phyloP scores from a whole-genome alignment of 305 asterid species.

The Euphrasia arctica region DNA sequence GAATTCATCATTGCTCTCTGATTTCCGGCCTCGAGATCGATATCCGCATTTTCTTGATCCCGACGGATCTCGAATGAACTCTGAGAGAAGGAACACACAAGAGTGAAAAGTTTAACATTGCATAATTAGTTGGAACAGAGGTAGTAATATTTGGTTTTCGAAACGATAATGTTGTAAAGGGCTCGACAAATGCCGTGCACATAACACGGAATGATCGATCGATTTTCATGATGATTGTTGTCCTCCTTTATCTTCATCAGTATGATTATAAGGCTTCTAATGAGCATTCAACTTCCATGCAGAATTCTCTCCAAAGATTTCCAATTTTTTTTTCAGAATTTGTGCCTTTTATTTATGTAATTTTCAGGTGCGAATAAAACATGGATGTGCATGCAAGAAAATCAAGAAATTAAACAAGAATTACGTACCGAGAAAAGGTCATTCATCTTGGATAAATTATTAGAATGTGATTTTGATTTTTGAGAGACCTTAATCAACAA shows the following conservation, averaged over 20 bases:
- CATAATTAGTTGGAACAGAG: background rate
- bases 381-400: background rate
- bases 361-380: background rate
- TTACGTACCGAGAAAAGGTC: slow-evolving; percentile 38
- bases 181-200: too few relatives aligned
- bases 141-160: too few relatives aligned
- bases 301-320: too few relatives aligned
- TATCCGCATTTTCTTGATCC: slow-evolving; percentile 31
- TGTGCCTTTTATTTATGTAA: too few relatives aligned
- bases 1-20: slow-evolving; percentile 28
- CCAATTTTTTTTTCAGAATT: too few relatives aligned
- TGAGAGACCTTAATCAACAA: slow-evolving; percentile 17
- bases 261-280: too few relatives aligned
- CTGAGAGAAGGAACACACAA: slow-evolving; percentile 27
- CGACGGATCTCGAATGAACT: slow-evolving; percentile 40
- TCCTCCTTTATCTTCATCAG: too few relatives aligned
- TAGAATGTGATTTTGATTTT: slow-evolving; percentile 1
- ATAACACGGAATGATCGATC: too few relatives aligned
- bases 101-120: background rate
- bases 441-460: slow-evolving; percentile 30
- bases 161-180: too few relatives aligned
- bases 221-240: too few relatives aligned
- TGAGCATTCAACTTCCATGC: too few relatives aligned
- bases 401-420: background rate
- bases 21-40: slow-evolving; percentile 35